Base-by-base conservation (phyloP, 305 asterid species). In the Solanum hybrid region DNA sequence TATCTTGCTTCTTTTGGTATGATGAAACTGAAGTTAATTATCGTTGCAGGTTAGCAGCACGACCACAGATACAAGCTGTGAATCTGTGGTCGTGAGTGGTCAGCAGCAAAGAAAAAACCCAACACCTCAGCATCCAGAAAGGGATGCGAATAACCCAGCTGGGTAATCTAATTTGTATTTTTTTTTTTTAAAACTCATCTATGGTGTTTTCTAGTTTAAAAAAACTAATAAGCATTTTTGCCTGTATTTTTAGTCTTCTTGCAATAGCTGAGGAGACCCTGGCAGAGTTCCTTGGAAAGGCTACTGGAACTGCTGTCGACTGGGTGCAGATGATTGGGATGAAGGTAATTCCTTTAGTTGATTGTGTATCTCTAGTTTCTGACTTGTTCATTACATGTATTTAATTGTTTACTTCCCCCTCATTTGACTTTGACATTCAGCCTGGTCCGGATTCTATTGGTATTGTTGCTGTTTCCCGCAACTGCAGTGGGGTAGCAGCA, bases 391-490 rank as follows among this genome's bases (percentile, higher is more conserved):
- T 29, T 71, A 36, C 79, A 76, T 17, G 64, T 64, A 31, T 38
- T 75, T 71, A 36, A 86, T 56, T 72, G 24, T 35, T 29, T 24
- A 5, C 69, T 84, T 27, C 46, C 38, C 46, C n/a, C 4, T 78
- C 4, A 64, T 51, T 32, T 89, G 75, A 85, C 85, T 87, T 87
- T 24, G 29, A 34, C 7, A 32, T 26, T 87, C 88, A 97, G 99
- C 99, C 99, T 97, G 99, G 99, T 97, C 99, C 99, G 98, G 99
- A 97, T 96, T 97, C 99, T 94, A 97, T 96, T 92, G 99, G 99
- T 94, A 97, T 96, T 79, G 97, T 97, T 80, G 98, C 99, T 91
- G 96, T 97, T 91, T 96, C 99, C 96, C 99, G 97, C 93, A 96
- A 96, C 92, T 95, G 98, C 91, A 95, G 95, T 56, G 99, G 99